Evolutionary conservation across 176 grass and related monocot genomes (phyloP), one percentile per base, ranked within the genome.

Genomic region (Eleusine indica): DNA sequence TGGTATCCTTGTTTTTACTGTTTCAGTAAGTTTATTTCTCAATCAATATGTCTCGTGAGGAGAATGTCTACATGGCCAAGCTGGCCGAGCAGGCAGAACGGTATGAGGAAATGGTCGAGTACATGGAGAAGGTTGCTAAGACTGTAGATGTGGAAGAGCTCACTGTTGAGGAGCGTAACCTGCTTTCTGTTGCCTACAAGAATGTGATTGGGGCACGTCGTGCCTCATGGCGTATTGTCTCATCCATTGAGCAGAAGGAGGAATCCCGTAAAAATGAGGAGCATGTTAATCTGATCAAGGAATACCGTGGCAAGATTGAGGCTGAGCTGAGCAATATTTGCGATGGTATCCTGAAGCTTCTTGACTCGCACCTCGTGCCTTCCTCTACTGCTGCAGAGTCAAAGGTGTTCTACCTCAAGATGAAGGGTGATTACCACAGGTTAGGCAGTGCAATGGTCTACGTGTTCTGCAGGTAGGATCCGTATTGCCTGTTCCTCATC

Each of bases 401-500:
- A 0, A 97, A 97, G 89, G 94, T 97, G 71, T 97, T 97, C 63
- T 97, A 97, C 82, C 89, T 97, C 79, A 97, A 97, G 87, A 97
- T 97, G 94, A 97, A 97, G 87, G 94, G 94, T 25, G 94, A 97
- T 79, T 97, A 97, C 75, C 91, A 94, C 91, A 97, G 94, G 94
- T 97, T 88, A 56, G 85, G 75, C 77, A 60, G 46, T 70, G 41
- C 18, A 54, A 12, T 7, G 1, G 41, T 83, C 28, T 48, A 7
- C 35, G 9, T 22, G 2, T 57, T n/a, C 12, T 13, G 1, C 47
- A 54, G 18, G 46, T 70, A 30, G 19, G 81, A 68, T 69, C 41
- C 2, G 43, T n/a, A 69, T 66, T n/a, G 0, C 72, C 32, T 64
- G 21, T 53, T 17, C 16, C n/a, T 28, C 35, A 71, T 32, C 84